Evolutionary conservation across 176 grass and related monocot genomes (phyloP).

Genomic region (Oryza brachyantha): DNA sequence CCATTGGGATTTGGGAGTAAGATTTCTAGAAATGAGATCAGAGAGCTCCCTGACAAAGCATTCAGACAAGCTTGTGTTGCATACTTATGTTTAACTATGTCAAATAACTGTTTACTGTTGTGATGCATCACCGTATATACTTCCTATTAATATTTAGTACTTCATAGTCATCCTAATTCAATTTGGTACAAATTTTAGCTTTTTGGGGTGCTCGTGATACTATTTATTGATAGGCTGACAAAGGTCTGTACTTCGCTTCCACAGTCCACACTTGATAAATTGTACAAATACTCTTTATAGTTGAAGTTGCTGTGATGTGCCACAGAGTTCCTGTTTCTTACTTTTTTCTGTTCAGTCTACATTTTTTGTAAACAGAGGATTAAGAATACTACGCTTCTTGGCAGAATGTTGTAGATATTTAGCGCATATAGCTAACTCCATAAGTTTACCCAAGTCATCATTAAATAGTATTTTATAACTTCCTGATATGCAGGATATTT

Average conservation of each 20-base stretch:
- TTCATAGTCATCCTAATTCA: not conserved
- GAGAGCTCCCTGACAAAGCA: not conserved
- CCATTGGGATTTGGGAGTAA: not conserved
- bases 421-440: conserved; percentile 8
- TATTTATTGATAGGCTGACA: too few species aligned
- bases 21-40: not conserved
- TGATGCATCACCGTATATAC: not conserved
- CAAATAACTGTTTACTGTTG: not conserved
- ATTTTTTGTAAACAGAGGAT: not conserved
- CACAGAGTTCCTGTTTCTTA: not conserved
- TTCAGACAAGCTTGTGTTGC: not conserved
- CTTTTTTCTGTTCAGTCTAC: not conserved
- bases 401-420: not conserved
- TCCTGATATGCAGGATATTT: conserved; percentile 63
- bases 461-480: conserved; percentile 12
- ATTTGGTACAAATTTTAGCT: too few species aligned
- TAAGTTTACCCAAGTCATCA: conserved; percentile 3
- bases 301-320: not conserved
- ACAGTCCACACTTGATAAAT: not conserved
- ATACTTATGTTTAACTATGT: not conserved
- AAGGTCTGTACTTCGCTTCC: not conserved
- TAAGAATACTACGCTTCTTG: not conserved
- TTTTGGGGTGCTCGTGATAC: too few species aligned
- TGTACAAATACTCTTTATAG: not conserved
- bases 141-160: not conserved